phyloP scores from a whole-genome alignment of 768 basidiomycete species.

The Auricularia sp. region DNA sequence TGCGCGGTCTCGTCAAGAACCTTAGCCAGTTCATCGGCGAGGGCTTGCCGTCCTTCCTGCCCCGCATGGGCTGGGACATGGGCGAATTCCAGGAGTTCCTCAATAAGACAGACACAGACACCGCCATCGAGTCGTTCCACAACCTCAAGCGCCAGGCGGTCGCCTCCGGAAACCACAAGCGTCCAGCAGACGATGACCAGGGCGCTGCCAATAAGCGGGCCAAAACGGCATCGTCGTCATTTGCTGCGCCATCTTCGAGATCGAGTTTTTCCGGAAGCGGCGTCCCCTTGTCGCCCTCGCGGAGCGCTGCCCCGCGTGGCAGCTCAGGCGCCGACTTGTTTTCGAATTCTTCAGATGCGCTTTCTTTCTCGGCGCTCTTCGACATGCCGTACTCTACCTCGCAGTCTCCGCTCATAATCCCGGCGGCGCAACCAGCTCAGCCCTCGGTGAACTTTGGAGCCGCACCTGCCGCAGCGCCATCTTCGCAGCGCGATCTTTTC shows the following conservation, averaged over 20 bases:
- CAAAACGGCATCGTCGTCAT: not conserved
- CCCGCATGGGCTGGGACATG: conserved; percentile 69
- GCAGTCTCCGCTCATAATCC: not conserved
- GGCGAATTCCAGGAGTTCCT: conserved; percentile 72
- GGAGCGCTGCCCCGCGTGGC: not conserved
- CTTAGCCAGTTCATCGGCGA: conserved; percentile 80
- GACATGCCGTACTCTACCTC: not conserved
- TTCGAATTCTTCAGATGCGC: not conserved
- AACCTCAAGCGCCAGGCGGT: conserved; percentile 37
- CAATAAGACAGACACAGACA: conserved; percentile 84
- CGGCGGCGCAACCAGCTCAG: not conserved
- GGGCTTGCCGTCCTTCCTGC: conserved; percentile 66
- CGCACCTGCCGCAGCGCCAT: not conserved
- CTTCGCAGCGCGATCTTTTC: not conserved
- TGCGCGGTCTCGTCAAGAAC: conserved; percentile 67
- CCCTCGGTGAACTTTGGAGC: not conserved
- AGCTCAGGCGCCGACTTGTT: not conserved
- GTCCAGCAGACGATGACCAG: not conserved
- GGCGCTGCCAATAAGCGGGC: conserved; percentile 1
- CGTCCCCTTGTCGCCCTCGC: not conserved
- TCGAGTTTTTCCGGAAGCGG: not conserved
- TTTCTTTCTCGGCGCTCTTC: conserved; percentile 1
- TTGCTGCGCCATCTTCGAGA: not conserved
- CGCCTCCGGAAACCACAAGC: conserved; percentile 4
- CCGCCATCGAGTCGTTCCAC: conserved; percentile 84